Conservation (phyloP, 2,329 filamentous ascomycete genomes). For the Paraphoma sp. region DNA sequence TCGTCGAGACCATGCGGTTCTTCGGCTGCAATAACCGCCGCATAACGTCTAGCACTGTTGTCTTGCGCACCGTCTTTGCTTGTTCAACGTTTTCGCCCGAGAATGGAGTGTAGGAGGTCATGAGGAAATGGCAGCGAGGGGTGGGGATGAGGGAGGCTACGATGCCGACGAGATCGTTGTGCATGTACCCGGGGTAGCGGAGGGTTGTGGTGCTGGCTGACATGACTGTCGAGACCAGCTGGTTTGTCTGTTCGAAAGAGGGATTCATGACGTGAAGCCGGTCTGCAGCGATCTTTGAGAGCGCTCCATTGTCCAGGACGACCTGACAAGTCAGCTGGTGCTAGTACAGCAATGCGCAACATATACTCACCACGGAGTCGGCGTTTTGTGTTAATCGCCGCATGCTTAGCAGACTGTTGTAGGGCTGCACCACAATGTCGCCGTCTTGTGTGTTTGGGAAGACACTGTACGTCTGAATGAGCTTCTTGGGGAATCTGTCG, state of each 20-base stretch:
- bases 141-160: conserved; percentile 95
- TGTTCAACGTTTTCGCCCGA: conserved; percentile 96
- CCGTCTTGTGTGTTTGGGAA: conserved; percentile 92
- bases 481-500: conserved; percentile 97
- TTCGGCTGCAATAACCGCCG: conserved; percentile 92
- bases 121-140: conserved; percentile 95
- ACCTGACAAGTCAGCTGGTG: conserved; percentile 56
- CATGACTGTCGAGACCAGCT: conserved; percentile 95
- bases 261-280: conserved; percentile 93
- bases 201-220: conserved; percentile 96
- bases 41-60: conserved; percentile 98
- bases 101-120: conserved; percentile 98
- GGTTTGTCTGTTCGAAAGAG: conserved; percentile 96
- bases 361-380: conserved; percentile 77
- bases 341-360: not conserved
- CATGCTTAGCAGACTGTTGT: conserved; percentile 95
- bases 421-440: conserved; percentile 96
- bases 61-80: conserved; percentile 97
- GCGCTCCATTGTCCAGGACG: conserved; percentile 92
- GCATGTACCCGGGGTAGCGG: conserved; percentile 98
- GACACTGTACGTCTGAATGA: conserved; percentile 98
- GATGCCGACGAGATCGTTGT: conserved; percentile 98
- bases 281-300: conserved; percentile 93
- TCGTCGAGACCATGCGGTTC: conserved; percentile 98
- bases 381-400: conserved; percentile 91